Evolutionary conservation across 176 grass and related monocot species (phyloP).

Genomic region (Aegilops umbellulata): DNA sequence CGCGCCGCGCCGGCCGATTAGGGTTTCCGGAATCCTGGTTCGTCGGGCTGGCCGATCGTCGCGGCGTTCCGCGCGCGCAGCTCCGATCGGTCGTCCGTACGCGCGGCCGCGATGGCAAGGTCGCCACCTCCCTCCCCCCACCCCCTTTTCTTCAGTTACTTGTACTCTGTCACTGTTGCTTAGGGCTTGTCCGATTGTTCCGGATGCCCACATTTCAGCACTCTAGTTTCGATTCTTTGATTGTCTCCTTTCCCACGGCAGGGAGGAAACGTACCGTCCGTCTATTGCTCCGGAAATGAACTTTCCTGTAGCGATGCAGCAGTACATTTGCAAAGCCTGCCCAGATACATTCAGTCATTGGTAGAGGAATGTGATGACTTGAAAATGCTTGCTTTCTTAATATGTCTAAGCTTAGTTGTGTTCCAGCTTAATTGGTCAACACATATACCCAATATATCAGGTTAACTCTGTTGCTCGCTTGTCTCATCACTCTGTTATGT

Average conservation of each 20-base stretch:
- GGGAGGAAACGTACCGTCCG: not conserved
- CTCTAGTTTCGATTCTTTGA: not conserved
- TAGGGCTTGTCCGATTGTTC: not conserved
- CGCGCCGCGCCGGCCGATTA: not conserved
- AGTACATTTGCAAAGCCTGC: not conserved
- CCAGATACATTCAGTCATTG: not conserved
- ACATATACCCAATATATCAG: not conserved
- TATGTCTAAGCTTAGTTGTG: not conserved
- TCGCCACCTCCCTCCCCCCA: not conserved
- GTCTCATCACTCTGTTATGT: not conserved
- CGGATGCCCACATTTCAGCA: not conserved
- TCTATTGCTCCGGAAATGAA: not conserved
- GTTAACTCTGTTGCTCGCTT: too few species aligned
- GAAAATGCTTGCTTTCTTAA: not conserved
- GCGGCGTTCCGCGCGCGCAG: not conserved
- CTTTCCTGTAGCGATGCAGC: too few species aligned
- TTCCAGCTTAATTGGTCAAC: not conserved
- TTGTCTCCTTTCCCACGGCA: not conserved
- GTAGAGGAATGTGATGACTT: not conserved
- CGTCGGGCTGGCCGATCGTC: not conserved
- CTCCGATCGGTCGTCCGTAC: not conserved
- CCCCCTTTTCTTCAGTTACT: not conserved
- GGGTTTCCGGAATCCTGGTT: not conserved
- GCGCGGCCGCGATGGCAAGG: conserved; percentile 14
- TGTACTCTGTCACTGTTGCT: not conserved